These are phyloP conservation scores for Taphrina flavorubra DNA, from an alignment of 1,139 yeast species.

Conservation along the genomic window DNA sequence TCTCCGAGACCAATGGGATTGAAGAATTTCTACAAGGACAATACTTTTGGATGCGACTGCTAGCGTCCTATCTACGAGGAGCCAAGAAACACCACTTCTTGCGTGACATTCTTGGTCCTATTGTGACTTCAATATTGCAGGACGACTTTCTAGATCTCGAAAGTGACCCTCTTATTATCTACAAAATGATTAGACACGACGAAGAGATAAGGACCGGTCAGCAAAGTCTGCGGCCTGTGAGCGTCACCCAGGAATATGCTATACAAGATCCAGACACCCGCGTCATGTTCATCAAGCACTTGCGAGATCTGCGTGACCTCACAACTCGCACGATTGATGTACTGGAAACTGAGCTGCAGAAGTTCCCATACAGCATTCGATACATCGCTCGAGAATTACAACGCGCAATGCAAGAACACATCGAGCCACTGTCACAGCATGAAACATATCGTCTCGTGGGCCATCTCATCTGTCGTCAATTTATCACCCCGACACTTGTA, in stretches of 20 bases:
- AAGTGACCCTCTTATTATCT: slow-evolving; percentile 71
- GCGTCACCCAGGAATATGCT: slow-evolving; percentile 67
- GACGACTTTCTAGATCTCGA: slow-evolving; percentile 71
- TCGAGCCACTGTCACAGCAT: slow-evolving; percentile 58
- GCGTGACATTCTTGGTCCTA: slow-evolving; percentile 62
- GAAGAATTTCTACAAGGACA: slow-evolving; percentile 50
- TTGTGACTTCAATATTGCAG: slow-evolving; percentile 58
- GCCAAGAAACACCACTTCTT: slow-evolving; percentile 66
- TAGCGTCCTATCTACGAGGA: slow-evolving; percentile 60
- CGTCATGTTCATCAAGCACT: slow-evolving; percentile 68
- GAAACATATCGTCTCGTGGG: slow-evolving; percentile 72
- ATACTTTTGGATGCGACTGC: slow-evolving; percentile 58
- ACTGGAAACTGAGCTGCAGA: slow-evolving; percentile 55
- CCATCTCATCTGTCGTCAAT: slow-evolving; percentile 67
- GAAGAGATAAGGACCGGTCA: slow-evolving; percentile 58
- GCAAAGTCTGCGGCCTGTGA: slow-evolving; percentile 56
- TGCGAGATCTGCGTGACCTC: slow-evolving; percentile 75
- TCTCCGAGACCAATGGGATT: slow-evolving; percentile 49
- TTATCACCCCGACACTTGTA: slow-evolving; percentile 67
- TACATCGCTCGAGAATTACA: slow-evolving; percentile 57
- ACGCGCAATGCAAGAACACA: slow-evolving; percentile 54
- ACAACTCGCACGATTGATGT: slow-evolving; percentile 64
- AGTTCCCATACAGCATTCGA: slow-evolving; percentile 69
- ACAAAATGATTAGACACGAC: slow-evolving; percentile 57
- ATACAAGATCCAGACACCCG: slow-evolving; percentile 79